These are phyloP conservation scores for Aspergillus asperescens DNA, from an alignment of 495 filamentous ascomycete genomes.

Conservation along the genomic window DNA sequence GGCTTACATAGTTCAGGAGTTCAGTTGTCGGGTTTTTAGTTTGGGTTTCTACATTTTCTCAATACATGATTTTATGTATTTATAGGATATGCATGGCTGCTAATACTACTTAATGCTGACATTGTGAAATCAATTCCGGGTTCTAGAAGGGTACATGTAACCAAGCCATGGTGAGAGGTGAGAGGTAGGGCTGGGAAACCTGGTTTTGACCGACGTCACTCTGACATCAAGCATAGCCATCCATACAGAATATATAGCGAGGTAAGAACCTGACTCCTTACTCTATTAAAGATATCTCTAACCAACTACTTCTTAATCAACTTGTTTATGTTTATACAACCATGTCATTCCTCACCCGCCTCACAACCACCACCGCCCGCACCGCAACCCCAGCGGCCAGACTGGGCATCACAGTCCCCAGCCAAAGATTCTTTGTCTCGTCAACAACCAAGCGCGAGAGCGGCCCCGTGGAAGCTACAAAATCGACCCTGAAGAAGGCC, in stretches of 20 bases:
- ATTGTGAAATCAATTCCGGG: no score
- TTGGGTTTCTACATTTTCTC: background rate
- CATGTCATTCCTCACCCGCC: slow-evolving; percentile 27
- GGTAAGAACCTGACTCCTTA: no score
- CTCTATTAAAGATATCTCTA: background rate
- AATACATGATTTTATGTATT: background rate
- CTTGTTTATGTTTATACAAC: no score
- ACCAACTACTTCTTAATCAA: background rate
- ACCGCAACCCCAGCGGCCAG: slow-evolving; percentile 20
- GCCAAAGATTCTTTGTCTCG: slow-evolving; percentile 30
- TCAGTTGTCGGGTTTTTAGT: background rate
- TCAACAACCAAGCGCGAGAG: slow-evolving; percentile 26
- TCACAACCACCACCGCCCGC: slow-evolving; percentile 19
- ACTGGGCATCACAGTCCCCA: slow-evolving; percentile 17
- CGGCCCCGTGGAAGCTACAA: slow-evolving; percentile 45
- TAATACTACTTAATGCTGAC: no score
- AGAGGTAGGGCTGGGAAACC: background rate
- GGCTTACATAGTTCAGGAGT: no score
- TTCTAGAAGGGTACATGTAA: no score
- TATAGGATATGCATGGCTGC: background rate
- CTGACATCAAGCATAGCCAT: slow-evolving; percentile 2
- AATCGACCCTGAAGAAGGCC: slow-evolving; percentile 52
- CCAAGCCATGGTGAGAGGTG: background rate
- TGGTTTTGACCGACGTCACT: background rate
- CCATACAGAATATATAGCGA: background rate